Base-by-base conservation (phyloP, 306 rosid genomes). In the Cucurbita ficifolia region DNA sequence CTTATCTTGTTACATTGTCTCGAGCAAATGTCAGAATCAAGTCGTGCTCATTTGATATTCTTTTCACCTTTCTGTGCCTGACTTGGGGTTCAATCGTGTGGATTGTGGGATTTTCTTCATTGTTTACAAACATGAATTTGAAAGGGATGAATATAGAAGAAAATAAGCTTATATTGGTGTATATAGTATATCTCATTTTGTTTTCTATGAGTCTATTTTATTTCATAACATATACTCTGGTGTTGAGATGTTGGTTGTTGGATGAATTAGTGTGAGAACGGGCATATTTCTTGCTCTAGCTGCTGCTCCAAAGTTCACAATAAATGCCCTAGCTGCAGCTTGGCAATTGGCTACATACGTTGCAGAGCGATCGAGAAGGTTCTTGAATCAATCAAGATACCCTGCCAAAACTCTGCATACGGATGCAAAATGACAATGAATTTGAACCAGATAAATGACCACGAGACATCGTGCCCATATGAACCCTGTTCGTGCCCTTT, bases 331-430 rank as follows among this genome's bases (percentile, higher is more conserved):
- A 58, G 84, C 77, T 89, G 96, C 76, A 74, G 72, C 35, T 73
- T 74, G 82, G 89, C 96, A 43, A 90, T 90, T 49, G 96, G 92
- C 10, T 84, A 86, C 75, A 89, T 76, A 55, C 95, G 95, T 13
- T 89, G 96, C 71, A 83, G 96, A 19, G 89, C 92, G 67, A 78
- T 90, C 22, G 96, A 91, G 81, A 89, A 84, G 75, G 83, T 89
- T 39, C 63, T 89, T 70, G 98, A 92, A 63, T 83, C 92, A 29
- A 79, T 86, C 59, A 84, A 81, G 80, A 63, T 90, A 56, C 67
- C 82, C 21, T 92, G 98, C 81, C 72, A 29, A 36, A 75, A 87
- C 81, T 64, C 78, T 12, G 78, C 72, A 48, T 82, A 84, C 72
- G 95, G 97, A 13, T 89, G 96, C 81, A 79, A 75, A 59, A 85